Base-by-base conservation (phyloP, 352 stramenopile species). In the Pythium insidiosum region DNA sequence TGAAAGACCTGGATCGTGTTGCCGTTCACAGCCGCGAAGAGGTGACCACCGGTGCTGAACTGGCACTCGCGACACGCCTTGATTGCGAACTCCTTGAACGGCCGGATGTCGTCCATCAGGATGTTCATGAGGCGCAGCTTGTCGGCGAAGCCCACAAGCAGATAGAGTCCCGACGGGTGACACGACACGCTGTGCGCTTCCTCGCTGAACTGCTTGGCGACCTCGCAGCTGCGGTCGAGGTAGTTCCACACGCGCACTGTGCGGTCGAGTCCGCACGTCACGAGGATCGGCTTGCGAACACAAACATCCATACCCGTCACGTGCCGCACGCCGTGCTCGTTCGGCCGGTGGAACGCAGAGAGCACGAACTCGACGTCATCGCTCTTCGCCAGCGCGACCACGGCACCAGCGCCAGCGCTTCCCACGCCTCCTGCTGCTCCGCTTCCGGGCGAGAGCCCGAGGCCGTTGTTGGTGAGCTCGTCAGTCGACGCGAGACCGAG, bases 161-260 rank as follows among this genome's bases (percentile, higher is more conserved):
- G 41, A 29, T 96, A 86, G 15, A 97, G 56, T 5, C 91, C 91
- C 3, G 79, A 94, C 29, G 91, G 91, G 49, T 97, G 91, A 37
- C 95, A 85, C 2, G 84, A 66, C 13, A 96, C 78, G 45, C 79
- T 94, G 53, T 87, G 78, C 19, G 84, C 83, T 51, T 97, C 84
- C 50, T 97, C 89, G 10, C 63, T 66, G 42, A 96, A 97, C 23
- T 63, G 54, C 54, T 96, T 96, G 47, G 63, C 64, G 21, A 97
- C 67, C 47, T 97, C 88, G 24, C 82, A 79, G 5, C 50, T 73
- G 12, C 88, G 82, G 35, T 95, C 84, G 19, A 95, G 64, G 58
- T 96, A 97, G 59, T 97, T 97, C 91, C 89, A 97, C 21, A 97
- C 73, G 24, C 88, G 76, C 12, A 97, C 71, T 3, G 80, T 93